Evolutionary conservation across 2,329 filamentous ascomycete species (phyloP), one percentile per base, ranked within the genome.

Genomic region (Plenodomus biglobosus): DNA sequence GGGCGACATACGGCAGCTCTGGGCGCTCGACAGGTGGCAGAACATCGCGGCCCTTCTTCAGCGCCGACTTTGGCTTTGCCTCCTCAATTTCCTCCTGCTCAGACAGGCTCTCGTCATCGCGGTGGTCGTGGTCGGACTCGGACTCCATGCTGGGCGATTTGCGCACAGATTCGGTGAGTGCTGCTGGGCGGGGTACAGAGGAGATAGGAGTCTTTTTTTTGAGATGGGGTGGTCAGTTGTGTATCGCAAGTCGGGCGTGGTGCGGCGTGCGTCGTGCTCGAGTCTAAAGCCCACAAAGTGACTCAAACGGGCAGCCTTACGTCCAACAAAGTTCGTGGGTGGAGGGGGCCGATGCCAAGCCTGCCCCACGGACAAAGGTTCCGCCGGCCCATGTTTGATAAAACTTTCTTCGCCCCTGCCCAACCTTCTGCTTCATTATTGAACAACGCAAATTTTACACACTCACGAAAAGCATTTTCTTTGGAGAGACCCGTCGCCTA

Each of bases 21-120:
- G 86, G 86, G 64, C 82, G 78, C 66, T 83, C 79, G 46, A 84
- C 75, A 50, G 78, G 79, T 51, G 80, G 77, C 51, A 77, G 76
- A 40, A 77, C 75, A 42, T 78, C 75, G 59, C 85, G 81, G 46
- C 80, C 74, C 76, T 91, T 91, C 82, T 96, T 96, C 75, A 97
- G 78, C 20, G 90, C 85, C 38, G 92, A 89, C 82, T 95, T 95
- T 68, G 74, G 75, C 65, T 73, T 73, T 24, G 69, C 69, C 52
- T 77, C 76, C 85, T 83, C 82, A 56, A 86, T 81, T 59, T 90
- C 88, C 61, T 90, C 87, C 56, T 86, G 87, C 68, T 90, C 86
- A 64, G 90, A 81, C 72, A 89, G 82, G 61, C 68, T 69, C 59
- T 71, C 66, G 44, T 70, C 67, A 44, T 72, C 68, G 63, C 69